Conservation (phyloP, 179 eudicot species). For the Patellifolia procumbens region DNA sequence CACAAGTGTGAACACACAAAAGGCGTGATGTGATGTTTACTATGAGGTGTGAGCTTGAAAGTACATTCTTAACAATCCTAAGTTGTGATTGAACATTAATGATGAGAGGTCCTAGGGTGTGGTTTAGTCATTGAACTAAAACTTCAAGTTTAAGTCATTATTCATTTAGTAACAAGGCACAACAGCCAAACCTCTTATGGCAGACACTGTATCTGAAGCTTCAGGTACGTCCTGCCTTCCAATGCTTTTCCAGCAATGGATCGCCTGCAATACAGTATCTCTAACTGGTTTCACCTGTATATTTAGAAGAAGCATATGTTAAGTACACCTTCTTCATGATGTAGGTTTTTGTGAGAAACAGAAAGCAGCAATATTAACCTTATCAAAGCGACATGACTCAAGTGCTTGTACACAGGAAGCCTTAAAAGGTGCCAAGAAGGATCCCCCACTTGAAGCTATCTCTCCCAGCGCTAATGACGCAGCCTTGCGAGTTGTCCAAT, state of each 20-base stretch:
- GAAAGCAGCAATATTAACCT: slow-evolving; percentile 43
- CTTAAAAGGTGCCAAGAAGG: slow-evolving; percentile 55
- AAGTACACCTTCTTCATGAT: background rate
- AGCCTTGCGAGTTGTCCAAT: slow-evolving; percentile 89
- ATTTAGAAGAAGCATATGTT: slow-evolving; percentile 12
- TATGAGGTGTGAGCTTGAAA: background rate
- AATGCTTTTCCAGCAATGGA: slow-evolving; percentile 70
- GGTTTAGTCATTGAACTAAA: background rate
- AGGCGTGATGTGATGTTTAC: background rate
- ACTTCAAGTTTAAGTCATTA: background rate
- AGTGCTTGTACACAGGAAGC: slow-evolving; percentile 65
- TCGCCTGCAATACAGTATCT: slow-evolving; percentile 71
- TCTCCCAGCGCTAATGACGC: slow-evolving; percentile 66
- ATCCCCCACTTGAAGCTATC: slow-evolving; percentile 69
- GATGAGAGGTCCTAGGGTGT: background rate
- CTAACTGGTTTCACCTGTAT: slow-evolving; percentile 90
- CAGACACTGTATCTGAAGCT: slow-evolving; percentile 40
- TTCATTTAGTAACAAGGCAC: background rate
- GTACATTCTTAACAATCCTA: background rate
- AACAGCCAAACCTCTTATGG: background rate
- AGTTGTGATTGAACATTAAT: background rate
- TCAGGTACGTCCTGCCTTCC: slow-evolving; percentile 56
- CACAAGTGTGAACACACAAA: background rate
- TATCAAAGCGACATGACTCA: slow-evolving; percentile 90
- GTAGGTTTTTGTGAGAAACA: background rate